These are phyloP conservation scores for Parmales sp. DNA, from an alignment of 108 stramenopile species.

Conservation along the genomic window DNA sequence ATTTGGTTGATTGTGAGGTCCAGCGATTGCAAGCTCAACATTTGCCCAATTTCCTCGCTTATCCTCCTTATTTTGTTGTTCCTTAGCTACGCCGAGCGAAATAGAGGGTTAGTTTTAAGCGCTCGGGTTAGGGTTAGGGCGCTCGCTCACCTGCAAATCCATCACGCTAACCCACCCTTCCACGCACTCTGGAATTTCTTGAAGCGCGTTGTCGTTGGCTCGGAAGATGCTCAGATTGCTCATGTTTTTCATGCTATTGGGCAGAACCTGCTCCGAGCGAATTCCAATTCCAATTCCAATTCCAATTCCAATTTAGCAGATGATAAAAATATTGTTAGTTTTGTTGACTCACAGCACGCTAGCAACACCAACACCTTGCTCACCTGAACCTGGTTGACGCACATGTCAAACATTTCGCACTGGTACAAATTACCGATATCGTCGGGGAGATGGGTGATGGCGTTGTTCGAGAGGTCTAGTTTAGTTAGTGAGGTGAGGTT, in stretches of 20 bases:
- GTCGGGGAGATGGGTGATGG: slow-evolving; percentile 20
- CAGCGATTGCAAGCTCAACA: not conserved
- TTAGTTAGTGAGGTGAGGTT: slow-evolving; percentile 14
- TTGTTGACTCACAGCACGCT: too few species aligned
- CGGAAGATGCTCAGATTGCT: slow-evolving; percentile 18
- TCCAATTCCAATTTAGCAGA: too few species aligned
- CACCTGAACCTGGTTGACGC: slow-evolving; percentile 17
- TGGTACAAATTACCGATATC: slow-evolving; percentile 15
- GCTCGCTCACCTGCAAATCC: slow-evolving; percentile 10
- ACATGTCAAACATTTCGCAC: slow-evolving; percentile 12
- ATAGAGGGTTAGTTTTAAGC: too few species aligned
- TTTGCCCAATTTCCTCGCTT: slow-evolving; percentile 5
- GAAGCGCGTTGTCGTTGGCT: slow-evolving; percentile 15
- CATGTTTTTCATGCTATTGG: slow-evolving; percentile 22
- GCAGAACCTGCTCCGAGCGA: too few species aligned
- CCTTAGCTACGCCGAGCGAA: too few species aligned
- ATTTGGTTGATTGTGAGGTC: not conserved
- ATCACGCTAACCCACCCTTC: not conserved
- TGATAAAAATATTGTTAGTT: too few species aligned
- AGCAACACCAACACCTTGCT: too few species aligned
- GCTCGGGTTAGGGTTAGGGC: too few species aligned
- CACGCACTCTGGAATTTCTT: slow-evolving; percentile 15
- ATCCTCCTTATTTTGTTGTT: not conserved
- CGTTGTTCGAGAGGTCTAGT: slow-evolving; percentile 26
- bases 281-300: too few species aligned